These are phyloP conservation scores for Barnettozyma wickerhamii DNA, from an alignment of 805 yeast genomes.

Conservation along the genomic window DNA sequence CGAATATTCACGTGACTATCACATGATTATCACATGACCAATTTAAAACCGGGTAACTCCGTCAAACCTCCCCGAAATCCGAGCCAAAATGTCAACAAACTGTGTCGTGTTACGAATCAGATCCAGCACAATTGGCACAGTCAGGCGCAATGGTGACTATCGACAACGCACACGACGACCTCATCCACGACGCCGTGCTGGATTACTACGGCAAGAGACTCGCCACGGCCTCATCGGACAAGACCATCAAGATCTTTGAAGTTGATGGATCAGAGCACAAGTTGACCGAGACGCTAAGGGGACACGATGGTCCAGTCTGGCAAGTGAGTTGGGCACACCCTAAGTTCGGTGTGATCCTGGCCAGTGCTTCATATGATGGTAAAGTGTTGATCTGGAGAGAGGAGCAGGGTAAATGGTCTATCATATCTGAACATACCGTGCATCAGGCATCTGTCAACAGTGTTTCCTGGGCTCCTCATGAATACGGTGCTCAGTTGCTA, in stretches of 20 bases:
- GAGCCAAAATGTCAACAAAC: neutral
- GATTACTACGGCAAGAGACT: constrained; percentile 95
- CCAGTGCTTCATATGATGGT: constrained; percentile 95
- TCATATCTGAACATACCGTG: constrained; percentile 78
- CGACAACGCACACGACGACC: constrained; percentile 86
- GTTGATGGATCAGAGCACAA: constrained; percentile 81
- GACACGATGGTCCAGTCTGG: constrained; percentile 99
- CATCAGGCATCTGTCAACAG: constrained; percentile 95
- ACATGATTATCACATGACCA: neutral
- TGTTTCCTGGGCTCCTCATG: constrained; percentile 96
- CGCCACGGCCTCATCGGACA: constrained; percentile 96
- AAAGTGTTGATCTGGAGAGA: constrained; percentile 93
- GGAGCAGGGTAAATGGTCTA: constrained; percentile 83
- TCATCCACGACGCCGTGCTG: constrained; percentile 94
- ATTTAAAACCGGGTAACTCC: neutral
- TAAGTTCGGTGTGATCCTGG: constrained; percentile 90
- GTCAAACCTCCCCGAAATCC: neutral
- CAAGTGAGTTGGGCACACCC: constrained; percentile 99
- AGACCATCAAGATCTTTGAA: constrained; percentile 91
- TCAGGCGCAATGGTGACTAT: constrained; percentile 59
- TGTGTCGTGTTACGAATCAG: neutral
- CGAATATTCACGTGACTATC: too few species aligned
- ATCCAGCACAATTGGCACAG: neutral
- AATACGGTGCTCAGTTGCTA: constrained; percentile 85
- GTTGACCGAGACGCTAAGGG: constrained; percentile 77